Base-by-base conservation (phyloP, 225 moss, liverwort and hornwort species). In the Straminergon stramineum region DNA sequence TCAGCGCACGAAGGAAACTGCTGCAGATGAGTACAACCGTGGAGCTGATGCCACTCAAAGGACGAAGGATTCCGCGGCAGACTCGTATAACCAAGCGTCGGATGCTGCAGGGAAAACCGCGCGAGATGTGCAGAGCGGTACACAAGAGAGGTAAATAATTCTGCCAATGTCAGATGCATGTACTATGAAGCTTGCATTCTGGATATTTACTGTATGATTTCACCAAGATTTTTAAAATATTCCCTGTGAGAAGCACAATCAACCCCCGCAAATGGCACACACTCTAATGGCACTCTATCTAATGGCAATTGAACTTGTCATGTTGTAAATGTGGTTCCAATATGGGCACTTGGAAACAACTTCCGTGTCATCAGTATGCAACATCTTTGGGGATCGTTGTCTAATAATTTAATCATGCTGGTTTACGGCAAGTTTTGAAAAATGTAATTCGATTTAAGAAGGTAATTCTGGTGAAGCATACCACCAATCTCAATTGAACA, bases 1-100 rank as follows among this genome's bases (percentile, higher is more conserved):
- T 19, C 62, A 94, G 79, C 88, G 90, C 26, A 87, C 87, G 45
- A 94, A 93, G 81, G 87, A 84, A 51, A 28, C 73, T 22, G 84
- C 89, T 27, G 85, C 87, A 43, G 91, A 81, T 7, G 86, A 75
- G 39, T 91, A 90, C 39, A 90, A 93, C 67, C 75, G 79, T 65
- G 91, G 88, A 27, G 89, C 90, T 55, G 87, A 87, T 85, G 79
- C 89, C 39, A 79, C 90, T 14, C 80, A 87, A 22, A 81, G 79
- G 75, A 82, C 88, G 41, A 92, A 90, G 70, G 88, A 83, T 28
- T 55, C 85, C 26, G 75, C 88, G 32, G 52, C 68, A 21, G 81
- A 68, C 7, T 51, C 85, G 37, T 87, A 52, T 11, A 62, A 83
- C 75, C 32, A 75, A 75, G 63, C 83, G 41, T 83, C 83, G 23